phyloP scores from a whole-genome alignment of 176 grass and related monocot genomes.

The Eragrostis nindensis region DNA sequence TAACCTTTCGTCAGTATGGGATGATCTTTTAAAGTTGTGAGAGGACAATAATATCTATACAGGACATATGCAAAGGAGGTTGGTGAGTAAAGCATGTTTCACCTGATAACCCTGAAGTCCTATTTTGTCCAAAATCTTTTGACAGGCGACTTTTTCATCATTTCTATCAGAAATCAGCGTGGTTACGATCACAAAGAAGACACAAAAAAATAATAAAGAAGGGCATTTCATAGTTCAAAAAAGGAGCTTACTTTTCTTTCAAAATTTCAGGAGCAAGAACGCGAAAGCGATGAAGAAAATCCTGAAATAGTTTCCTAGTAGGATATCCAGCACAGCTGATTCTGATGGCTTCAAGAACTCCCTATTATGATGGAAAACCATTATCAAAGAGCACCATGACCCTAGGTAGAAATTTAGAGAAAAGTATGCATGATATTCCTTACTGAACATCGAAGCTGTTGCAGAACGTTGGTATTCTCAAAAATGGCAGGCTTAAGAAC shows the following conservation, averaged over 20 bases:
- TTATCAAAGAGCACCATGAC: conserved; percentile 16
- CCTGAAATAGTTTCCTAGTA: conserved; percentile 89
- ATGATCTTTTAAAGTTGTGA: not conserved
- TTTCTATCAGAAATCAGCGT: conserved; percentile 53
- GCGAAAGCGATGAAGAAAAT: conserved; percentile 93
- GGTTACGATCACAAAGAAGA: conserved; percentile 32
- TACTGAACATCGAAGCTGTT: conserved; percentile 96
- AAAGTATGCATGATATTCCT: conserved; percentile 34
- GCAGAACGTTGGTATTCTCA: conserved; percentile 83
- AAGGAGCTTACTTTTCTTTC: conserved; percentile 71
- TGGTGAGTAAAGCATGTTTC: conserved; percentile 29
- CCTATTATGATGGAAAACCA: conserved; percentile 49
- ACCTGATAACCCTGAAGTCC: conserved; percentile 91
- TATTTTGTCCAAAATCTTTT: conserved; percentile 92
- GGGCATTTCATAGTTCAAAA: conserved; percentile 16
- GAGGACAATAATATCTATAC: conserved; percentile 9
- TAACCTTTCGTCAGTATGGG: not conserved
- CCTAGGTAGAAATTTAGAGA: conserved; percentile 1
- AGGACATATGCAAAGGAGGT: not conserved
- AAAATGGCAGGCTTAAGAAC: conserved; percentile 93
- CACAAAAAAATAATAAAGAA: not conserved
- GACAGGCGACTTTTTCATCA: conserved; percentile 81
- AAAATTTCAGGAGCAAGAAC: conserved; percentile 93
- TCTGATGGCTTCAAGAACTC: conserved; percentile 99
- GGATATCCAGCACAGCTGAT: conserved; percentile 99